These are phyloP conservation scores for Blastocystis sp. DNA, from an alignment of 352 stramenopile species.

Conservation along the genomic window DNA sequence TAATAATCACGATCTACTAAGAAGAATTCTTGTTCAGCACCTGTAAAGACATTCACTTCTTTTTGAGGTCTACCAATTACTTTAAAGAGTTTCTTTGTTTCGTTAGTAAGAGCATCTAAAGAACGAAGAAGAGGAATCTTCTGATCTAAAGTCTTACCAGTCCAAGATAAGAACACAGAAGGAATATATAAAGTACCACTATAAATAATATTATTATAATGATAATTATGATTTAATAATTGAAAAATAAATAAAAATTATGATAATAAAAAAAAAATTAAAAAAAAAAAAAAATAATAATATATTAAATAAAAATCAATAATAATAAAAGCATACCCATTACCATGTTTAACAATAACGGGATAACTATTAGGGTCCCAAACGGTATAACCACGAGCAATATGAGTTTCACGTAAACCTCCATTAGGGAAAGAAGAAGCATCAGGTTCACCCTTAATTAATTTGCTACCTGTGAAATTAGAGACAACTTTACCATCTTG, in stretches of 20 bases:
- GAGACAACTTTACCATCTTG: constrained; percentile 49
- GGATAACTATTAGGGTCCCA: constrained; percentile 48
- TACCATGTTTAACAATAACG: constrained; percentile 44
- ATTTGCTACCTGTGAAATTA: constrained; percentile 58
- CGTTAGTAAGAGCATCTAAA: constrained; percentile 51
- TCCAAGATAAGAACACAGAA: constrained; percentile 55
- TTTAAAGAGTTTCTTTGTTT: constrained; percentile 50
- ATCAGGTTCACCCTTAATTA: constrained; percentile 56
- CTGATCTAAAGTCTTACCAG: constrained; percentile 58
- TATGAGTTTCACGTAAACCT: constrained; percentile 57
- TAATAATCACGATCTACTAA: constrained; percentile 57
- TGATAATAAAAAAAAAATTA: no score
- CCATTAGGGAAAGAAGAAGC: constrained; percentile 64
- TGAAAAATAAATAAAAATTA: no score
- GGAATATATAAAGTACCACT: constrained; percentile 63
- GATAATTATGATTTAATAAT: no score
- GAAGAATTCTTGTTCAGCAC: constrained; percentile 68
- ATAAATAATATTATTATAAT: no score
- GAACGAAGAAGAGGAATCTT: constrained; percentile 62
- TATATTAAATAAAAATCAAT: no score
- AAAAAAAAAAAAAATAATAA: no score
- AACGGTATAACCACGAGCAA: constrained; percentile 55
- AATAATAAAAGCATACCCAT: no score
- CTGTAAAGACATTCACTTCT: constrained; percentile 55
- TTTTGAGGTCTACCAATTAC: constrained; percentile 51